Evolutionary conservation across 1,284 basidiomycete genomes (phyloP), one percentile per base, ranked within the genome.

Genomic region (Neolentinus lepideus): DNA sequence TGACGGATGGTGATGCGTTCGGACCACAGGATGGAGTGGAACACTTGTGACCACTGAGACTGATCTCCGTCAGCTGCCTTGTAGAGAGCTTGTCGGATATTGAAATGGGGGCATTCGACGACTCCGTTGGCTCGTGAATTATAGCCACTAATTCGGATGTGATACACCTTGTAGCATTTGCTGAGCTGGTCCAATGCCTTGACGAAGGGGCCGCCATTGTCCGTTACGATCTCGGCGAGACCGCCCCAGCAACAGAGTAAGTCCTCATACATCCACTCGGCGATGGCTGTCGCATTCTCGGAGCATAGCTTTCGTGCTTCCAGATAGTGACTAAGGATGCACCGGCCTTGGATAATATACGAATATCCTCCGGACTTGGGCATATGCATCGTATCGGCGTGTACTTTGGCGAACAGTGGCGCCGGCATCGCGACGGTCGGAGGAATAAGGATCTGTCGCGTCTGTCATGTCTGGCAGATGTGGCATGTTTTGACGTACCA

Each of bases 351-450:
- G 3, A 67, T 56, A 48, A 70, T 48, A 56, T 67, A 67, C 2
- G 56, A 36, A 45, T 55, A 67, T 2, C 64, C 60, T 2, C 51
- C n/a, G 0, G 62, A 43, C 8, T 35, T 47, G 0, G 59, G 65
- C 61, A 70, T 59, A 51, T 61, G 57, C 67, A 69, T 67, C 0
- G 61, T 63, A 61, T 75, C 71, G 19, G 71, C 59, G 54, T 73
- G 66, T 0, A 66, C 59, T 48, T 70, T 70, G 1, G 55, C 31
- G 46, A 73, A 72, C 0, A 73, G 60, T 0, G 63, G 58, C 0
- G 65, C 64, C 0, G 72, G 70, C 1, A 55, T 36, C 0, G 68
- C 56, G n/a, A 73, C 58, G 3, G 59, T 63, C 3, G 67, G 67
- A 0, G 72, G 72, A 3, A 73, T 63, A 12, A 61, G 51, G 9